These are phyloP conservation scores for Daedaleopsis nitida DNA, from an alignment of 768 basidiomycete species.

Conservation along the genomic window DNA sequence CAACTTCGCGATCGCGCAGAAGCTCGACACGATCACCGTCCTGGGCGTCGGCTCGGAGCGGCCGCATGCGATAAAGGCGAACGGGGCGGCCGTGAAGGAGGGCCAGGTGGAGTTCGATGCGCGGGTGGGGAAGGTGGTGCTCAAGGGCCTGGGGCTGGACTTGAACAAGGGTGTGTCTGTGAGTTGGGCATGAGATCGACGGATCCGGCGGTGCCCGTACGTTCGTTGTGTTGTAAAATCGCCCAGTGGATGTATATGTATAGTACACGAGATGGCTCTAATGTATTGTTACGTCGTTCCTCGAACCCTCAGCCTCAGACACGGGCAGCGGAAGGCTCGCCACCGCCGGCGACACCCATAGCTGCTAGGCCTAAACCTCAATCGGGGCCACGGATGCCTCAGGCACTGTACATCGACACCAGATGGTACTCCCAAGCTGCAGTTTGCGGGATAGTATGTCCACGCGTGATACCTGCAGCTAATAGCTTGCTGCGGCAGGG, in stretches of 20 bases:
- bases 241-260: too few species aligned
- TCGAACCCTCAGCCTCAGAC: too few species aligned
- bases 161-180: conserved; percentile 44
- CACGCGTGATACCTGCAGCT: too few species aligned
- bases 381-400: too few species aligned
- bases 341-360: too few species aligned
- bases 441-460: too few species aligned
- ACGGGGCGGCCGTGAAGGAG: neutral
- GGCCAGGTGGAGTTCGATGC: conserved; percentile 42
- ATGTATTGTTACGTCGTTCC: neutral
- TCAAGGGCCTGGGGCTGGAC: conserved; percentile 40
- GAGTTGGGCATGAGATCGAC: conserved; percentile 41
- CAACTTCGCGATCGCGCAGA: conserved; percentile 46
- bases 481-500: too few species aligned
- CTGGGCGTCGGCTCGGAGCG: conserved; percentile 46
- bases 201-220: neutral
- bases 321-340: too few species aligned
- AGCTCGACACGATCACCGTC: conserved; percentile 54
- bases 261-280: neutral
- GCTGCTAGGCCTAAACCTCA: too few species aligned
- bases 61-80: conserved; percentile 42
- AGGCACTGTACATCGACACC: too few species aligned
- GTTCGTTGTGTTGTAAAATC: neutral
- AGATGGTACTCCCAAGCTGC: too few species aligned
- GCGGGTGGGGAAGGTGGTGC: conserved; percentile 43